Evolutionary conservation across 2,329 filamentous ascomycete species (phyloP).

Genomic region (Xylariaceae sp.): DNA sequence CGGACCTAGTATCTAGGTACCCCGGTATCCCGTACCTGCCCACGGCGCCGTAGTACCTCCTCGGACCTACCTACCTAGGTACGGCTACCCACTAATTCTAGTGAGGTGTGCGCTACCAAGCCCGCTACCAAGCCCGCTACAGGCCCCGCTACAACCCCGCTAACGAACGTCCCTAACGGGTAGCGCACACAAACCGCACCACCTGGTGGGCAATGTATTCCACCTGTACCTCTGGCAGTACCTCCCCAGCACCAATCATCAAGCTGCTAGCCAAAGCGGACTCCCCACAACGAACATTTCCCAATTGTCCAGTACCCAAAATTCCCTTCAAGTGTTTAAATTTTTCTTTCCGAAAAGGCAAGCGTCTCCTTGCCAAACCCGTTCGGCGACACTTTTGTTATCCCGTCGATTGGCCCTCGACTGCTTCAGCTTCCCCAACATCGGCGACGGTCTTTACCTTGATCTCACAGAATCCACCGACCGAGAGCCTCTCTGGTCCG

Average conservation of each 20-base stretch:
- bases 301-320: conserved; percentile 26
- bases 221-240: not conserved
- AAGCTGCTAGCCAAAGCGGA: conserved; percentile 13
- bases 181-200: too few relatives aligned
- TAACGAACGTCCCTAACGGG: not conserved
- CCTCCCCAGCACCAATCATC: not conserved
- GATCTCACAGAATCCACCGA: not conserved
- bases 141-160: too few relatives aligned
- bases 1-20: too few relatives aligned
- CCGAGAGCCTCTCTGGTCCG: conserved; percentile 1
- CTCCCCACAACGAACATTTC: conserved; percentile 21
- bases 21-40: too few relatives aligned
- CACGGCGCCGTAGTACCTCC: too few relatives aligned
- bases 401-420: conserved; percentile 21
- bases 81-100: too few relatives aligned
- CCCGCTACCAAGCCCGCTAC: too few relatives aligned
- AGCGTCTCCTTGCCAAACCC: conserved; percentile 27
- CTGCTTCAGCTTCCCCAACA: conserved; percentile 12
- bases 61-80: too few relatives aligned
- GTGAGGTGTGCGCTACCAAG: too few relatives aligned
- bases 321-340: conserved; percentile 25
- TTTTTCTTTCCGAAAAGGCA: conserved; percentile 27
- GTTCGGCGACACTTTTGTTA: conserved; percentile 20
- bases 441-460: conserved; percentile 14
- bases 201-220: too few relatives aligned